Percentiles rank a stretch among this genome's conserved stretches.
Evolutionary conservation across 2,329 filamentous ascomycete species (phyloP).

Genomic region (Metarhizium album): DNA sequence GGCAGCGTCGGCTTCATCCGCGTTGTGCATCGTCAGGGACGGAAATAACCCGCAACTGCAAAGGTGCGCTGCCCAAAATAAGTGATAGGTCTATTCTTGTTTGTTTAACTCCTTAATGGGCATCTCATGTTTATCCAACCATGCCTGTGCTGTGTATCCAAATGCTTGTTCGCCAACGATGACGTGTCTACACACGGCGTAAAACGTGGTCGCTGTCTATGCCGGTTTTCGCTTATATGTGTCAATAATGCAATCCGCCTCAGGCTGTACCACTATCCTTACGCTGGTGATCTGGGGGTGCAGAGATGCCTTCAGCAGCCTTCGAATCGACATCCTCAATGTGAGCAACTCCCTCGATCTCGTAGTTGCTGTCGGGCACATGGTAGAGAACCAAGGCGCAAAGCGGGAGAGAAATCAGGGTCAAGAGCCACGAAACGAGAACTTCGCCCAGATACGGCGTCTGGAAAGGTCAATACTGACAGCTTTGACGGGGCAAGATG

Average conservation of each 20-base stretch:
- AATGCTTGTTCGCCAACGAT: no score
- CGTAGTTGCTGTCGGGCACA: constrained; percentile 3
- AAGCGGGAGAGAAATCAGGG: constrained; percentile 2
- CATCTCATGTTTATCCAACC: no score
- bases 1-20: no score
- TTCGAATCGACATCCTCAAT: neutral
- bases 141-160: no score
- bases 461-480: neutral
- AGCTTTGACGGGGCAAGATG: no score
- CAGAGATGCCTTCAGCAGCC: neutral
- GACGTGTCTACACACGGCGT: no score
- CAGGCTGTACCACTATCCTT: neutral
- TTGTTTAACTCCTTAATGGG: no score
- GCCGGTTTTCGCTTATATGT: neutral
- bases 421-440: constrained; percentile 5
- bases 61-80: no score
- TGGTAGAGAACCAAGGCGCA: constrained; percentile 5
- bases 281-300: neutral
- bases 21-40: no score
- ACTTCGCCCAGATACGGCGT: constrained; percentile 6
- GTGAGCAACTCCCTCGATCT: neutral
- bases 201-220: no score
- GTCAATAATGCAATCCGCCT: neutral
- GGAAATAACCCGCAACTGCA: no score
- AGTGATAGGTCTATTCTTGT: no score